Evolutionary conservation across 495 filamentous ascomycete species (phyloP).

Genomic region (Ramalina peruviana): DNA sequence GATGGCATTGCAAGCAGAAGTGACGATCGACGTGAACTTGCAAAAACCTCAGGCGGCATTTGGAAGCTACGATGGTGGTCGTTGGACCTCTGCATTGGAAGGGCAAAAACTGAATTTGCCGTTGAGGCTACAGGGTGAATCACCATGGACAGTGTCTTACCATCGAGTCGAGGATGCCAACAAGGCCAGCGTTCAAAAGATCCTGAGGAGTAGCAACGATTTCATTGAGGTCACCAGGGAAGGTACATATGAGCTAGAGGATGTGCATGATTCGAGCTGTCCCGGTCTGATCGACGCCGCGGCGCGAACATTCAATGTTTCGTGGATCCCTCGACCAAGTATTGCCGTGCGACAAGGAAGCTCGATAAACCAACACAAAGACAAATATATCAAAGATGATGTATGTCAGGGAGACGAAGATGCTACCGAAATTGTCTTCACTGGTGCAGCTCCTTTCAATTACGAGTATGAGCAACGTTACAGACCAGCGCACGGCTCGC

Average conservation of each 20-base stretch:
- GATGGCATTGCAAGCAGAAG: conserved; percentile 62
- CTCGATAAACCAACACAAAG: conserved; percentile 31
- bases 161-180: conserved; percentile 42
- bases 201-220: conserved; percentile 52
- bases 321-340: conserved; percentile 69
- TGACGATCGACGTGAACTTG: conserved; percentile 70
- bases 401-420: conserved; percentile 93
- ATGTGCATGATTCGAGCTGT: conserved; percentile 63
- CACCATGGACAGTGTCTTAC: conserved; percentile 69
- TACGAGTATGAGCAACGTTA: conserved; percentile 68
- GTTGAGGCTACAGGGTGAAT: conserved; percentile 65
- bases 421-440: conserved; percentile 62
- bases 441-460: conserved; percentile 70
- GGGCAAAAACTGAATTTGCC: conserved; percentile 58
- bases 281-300: conserved; percentile 62
- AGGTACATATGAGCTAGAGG: conserved; percentile 66
- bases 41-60: conserved; percentile 77
- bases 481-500: conserved; percentile 46
- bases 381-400: conserved; percentile 52
- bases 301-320: conserved; percentile 60
- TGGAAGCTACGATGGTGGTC: conserved; percentile 65
- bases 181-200: conserved; percentile 30
- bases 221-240: conserved; percentile 45
- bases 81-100: conserved; percentile 59
- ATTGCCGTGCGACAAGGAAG: conserved; percentile 51